phyloP scores from a whole-genome alignment of 1,284 basidiomycete species.

The Heimioporus retisporus region DNA sequence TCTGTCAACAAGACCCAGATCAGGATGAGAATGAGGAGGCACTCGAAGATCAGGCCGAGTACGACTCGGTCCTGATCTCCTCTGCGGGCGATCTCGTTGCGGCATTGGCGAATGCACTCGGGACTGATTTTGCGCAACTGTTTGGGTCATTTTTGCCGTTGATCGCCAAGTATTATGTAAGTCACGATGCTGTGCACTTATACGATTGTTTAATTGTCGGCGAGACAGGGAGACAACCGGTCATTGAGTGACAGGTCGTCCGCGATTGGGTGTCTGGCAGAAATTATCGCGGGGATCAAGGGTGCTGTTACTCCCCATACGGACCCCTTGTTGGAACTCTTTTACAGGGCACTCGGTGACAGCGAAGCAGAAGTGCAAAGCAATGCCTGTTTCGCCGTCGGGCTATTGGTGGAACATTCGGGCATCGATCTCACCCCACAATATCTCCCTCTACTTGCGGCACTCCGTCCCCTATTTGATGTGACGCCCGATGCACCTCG shows the following conservation, averaged over 20 bases:
- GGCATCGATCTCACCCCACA: constrained; percentile 87
- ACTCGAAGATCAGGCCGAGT: constrained; percentile 92
- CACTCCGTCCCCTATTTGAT: constrained; percentile 88
- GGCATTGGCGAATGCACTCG: constrained; percentile 89
- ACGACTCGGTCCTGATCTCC: constrained; percentile 96
- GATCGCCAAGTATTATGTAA: constrained; percentile 93
- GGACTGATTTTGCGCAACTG: constrained; percentile 86
- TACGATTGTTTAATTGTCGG: constrained; percentile 21
- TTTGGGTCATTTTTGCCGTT: constrained; percentile 92
- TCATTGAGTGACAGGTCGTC: constrained; percentile 94
- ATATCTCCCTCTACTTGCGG: constrained; percentile 83
- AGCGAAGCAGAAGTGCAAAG: constrained; percentile 93
- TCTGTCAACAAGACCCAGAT: constrained; percentile 97
- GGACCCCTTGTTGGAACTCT: constrained; percentile 84
- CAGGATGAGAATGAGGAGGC: constrained; percentile 89
- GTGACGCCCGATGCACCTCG: constrained; percentile 69
- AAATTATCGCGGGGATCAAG: constrained; percentile 97
- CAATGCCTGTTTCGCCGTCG: constrained; percentile 96
- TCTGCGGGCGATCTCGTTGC: constrained; percentile 97
- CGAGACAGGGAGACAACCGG: constrained; percentile 79
- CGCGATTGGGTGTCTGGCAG: constrained; percentile 94
- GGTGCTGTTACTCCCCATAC: constrained; percentile 89
- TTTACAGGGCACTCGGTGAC: constrained; percentile 88
- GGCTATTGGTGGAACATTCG: constrained; percentile 93
- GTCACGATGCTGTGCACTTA: constrained; percentile 42